Evolutionary conservation across 805 yeast species (phyloP).

Genomic region (Lipomyces mesembrius): DNA sequence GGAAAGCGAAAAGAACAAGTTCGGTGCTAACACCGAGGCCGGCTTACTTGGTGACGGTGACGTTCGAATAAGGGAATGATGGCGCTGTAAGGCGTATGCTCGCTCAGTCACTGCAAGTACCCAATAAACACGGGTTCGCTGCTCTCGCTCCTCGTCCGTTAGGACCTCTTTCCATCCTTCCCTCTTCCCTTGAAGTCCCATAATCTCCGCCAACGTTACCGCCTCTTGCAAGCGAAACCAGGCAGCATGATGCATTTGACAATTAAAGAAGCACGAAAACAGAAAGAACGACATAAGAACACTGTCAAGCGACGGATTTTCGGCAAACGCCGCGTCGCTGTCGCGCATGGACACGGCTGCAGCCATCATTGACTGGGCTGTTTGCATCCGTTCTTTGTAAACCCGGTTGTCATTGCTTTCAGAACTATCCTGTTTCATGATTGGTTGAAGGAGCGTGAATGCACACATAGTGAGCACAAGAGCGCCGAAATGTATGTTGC

Average conservation of each 20-base stretch:
- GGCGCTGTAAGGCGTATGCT: conserved; percentile 5
- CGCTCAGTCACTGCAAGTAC: conserved; percentile 23
- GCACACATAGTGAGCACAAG: conserved; percentile 20
- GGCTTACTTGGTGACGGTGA: not conserved
- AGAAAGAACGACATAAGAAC: conserved; percentile 17
- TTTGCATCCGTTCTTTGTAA: conserved; percentile 7
- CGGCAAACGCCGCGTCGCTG: not conserved
- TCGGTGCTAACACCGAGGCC: not conserved
- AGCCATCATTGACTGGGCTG: conserved; percentile 10
- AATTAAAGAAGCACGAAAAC: conserved; percentile 17
- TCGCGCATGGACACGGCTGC: conserved; percentile 14
- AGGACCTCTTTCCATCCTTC: conserved; percentile 9
- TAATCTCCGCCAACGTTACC: conserved; percentile 22
- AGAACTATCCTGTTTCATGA: conserved; percentile 2
- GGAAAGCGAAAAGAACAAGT: not conserved
- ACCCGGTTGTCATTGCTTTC: conserved; percentile 1
- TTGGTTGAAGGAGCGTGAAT: conserved; percentile 12
- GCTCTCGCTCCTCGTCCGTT: conserved; percentile 12
- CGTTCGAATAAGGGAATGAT: conserved; percentile 4
- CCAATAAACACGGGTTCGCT: conserved; percentile 2
- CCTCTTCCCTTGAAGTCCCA: conserved; percentile 10
- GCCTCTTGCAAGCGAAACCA: conserved; percentile 27
- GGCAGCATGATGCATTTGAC: conserved; percentile 18
- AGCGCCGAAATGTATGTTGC: conserved; percentile 14
- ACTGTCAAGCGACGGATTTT: conserved; percentile 13